A percentile compares a stretch with the other conserved stretches of the same genome.
phyloP scores from a whole-genome alignment of 176 grass and related monocot species.

The Alloteropsis semialata region DNA sequence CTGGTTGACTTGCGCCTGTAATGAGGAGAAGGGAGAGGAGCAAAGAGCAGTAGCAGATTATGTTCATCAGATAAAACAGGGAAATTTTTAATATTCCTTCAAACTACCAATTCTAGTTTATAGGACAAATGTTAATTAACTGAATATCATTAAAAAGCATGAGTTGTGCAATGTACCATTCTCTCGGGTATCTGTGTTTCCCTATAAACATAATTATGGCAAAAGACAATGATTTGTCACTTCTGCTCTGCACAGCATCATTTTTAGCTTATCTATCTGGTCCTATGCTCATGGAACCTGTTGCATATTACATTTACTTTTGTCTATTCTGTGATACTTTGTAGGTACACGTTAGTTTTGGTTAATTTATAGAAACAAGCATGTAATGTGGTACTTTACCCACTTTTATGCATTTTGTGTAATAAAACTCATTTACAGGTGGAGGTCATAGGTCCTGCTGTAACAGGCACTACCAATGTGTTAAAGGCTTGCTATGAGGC shows the following conservation, averaged over 20 bases:
- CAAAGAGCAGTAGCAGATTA: no score
- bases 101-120: not conserved
- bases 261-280: not conserved
- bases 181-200: not conserved
- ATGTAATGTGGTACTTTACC: not conserved
- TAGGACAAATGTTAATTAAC: not conserved
- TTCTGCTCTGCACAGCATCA: not conserved
- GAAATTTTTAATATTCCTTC: not conserved
- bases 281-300: not conserved
- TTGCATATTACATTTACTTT: not conserved
- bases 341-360: not conserved
- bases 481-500: conserved; percentile 65
- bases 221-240: not conserved
- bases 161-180: not conserved
- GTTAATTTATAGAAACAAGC: not conserved
- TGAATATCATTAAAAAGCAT: not conserved
- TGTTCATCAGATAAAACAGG: no score
- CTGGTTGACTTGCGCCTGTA: no score
- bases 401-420: not conserved
- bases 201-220: not conserved
- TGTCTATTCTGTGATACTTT: not conserved
- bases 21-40: no score
- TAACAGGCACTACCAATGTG: conserved; percentile 78
- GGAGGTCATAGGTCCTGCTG: conserved; percentile 63
- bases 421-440: conserved; percentile 31